Conservation (phyloP, 352 stramenopile species). For the Phytophthora pini region DNA sequence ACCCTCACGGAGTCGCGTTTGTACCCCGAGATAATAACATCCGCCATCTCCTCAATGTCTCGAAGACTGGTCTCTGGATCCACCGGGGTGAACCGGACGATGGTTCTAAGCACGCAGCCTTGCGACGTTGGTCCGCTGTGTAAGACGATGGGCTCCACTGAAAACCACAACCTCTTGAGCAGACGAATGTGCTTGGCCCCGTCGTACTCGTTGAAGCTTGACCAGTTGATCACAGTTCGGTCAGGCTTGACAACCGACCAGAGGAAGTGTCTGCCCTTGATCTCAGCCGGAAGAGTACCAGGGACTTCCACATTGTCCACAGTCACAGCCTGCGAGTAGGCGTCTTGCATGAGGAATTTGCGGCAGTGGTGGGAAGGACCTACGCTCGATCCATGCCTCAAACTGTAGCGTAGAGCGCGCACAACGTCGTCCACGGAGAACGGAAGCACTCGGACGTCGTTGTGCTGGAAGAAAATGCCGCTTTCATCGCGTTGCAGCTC, state of each 20-base stretch:
- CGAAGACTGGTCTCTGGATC: slow-evolving; percentile 18
- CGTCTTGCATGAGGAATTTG: slow-evolving; percentile 25
- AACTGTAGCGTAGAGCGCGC: slow-evolving; percentile 16
- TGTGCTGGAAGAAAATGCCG: slow-evolving; percentile 28
- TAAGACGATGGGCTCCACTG: slow-evolving; percentile 22
- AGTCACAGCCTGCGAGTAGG: slow-evolving; percentile 23
- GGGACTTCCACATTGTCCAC: slow-evolving; percentile 34
- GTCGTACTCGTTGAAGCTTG: slow-evolving; percentile 34
- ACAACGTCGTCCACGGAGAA: slow-evolving; percentile 26
- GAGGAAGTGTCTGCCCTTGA: slow-evolving; percentile 26
- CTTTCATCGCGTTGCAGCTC: slow-evolving; percentile 10
- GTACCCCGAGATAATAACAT: slow-evolving; percentile 25
- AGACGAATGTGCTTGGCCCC: slow-evolving; percentile 28
- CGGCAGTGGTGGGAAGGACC: slow-evolving; percentile 26
- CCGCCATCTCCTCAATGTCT: slow-evolving; percentile 30
- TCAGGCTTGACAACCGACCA: slow-evolving; percentile 24
- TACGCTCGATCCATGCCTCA: slow-evolving; percentile 24
- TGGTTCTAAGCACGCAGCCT: slow-evolving; percentile 29
- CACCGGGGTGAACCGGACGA: slow-evolving; percentile 33
- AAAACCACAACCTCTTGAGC: slow-evolving; percentile 33
- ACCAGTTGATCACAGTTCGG: slow-evolving; percentile 35
- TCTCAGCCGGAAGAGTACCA: slow-evolving; percentile 7
- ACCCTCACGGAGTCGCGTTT: slow-evolving; percentile 33
- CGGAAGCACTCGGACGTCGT: slow-evolving; percentile 30
- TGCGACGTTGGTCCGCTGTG: slow-evolving; percentile 1